Percentiles rank a stretch among this genome's conserved stretches.
Conservation (phyloP, 768 basidiomycete species). For the Multifurca ochricompacta region DNA sequence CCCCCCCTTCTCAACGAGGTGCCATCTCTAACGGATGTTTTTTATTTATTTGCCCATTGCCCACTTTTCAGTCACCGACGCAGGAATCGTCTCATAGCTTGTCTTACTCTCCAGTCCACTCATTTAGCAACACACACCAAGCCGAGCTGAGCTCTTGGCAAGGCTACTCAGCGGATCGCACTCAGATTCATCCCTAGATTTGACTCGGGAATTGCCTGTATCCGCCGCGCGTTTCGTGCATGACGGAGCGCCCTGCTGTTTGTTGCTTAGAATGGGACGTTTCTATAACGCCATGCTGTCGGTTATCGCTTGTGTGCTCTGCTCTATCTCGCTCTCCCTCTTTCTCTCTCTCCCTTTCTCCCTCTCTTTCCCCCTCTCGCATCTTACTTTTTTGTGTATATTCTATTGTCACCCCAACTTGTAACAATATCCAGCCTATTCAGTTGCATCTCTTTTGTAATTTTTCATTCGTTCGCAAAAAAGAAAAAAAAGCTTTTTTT, state of each 20-base stretch:
- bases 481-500: too few species aligned
- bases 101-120: conserved; percentile 22
- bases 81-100: conserved; percentile 18
- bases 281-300: conserved; percentile 12
- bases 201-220: conserved; percentile 12
- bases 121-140: conserved; percentile 10
- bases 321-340: not conserved
- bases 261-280: conserved; percentile 18
- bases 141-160: conserved; percentile 55
- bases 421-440: conserved; percentile 21
- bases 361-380: not conserved
- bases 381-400: conserved; percentile 12
- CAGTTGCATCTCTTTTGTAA: not conserved
- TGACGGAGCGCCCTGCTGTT: conserved; percentile 18
- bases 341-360: not conserved
- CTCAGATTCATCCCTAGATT: conserved; percentile 50
- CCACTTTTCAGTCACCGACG: conserved; percentile 17
- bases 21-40: too few species aligned
- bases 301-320: conserved; percentile 10
- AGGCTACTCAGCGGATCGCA: conserved; percentile 56
- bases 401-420: conserved; percentile 11
- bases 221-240: conserved; percentile 14
- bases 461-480: too few species aligned
- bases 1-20: not conserved
- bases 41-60: not conserved